Evolutionary conservation across 441 rosid genomes (phyloP).

Genomic region (Biscutella laevigata): DNA sequence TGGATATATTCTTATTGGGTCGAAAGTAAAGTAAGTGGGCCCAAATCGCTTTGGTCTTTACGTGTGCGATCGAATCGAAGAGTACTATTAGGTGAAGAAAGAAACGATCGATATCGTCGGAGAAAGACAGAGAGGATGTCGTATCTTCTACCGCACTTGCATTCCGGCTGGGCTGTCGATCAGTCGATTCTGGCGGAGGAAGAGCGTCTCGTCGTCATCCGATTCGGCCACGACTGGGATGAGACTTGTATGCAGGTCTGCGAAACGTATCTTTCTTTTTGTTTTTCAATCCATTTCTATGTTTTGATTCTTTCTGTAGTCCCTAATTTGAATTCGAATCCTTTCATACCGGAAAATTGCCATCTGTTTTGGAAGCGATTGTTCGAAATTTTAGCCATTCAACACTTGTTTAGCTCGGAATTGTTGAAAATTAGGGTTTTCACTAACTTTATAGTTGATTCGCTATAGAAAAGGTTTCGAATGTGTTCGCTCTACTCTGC

Average conservation of each 20-base stretch:
- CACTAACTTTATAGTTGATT: neutral
- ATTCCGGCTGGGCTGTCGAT: conserved; percentile 88
- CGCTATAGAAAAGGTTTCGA: neutral
- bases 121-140: conserved; percentile 36
- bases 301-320: neutral
- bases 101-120: conserved; percentile 1
- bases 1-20: neutral
- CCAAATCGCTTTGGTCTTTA: neutral
- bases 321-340: neutral
- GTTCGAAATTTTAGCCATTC: neutral
- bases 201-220: conserved; percentile 71
- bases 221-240: conserved; percentile 96
- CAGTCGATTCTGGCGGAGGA: conserved; percentile 81
- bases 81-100: neutral
- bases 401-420: neutral
- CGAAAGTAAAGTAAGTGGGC: neutral
- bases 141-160: conserved; percentile 75
- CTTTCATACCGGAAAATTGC: neutral
- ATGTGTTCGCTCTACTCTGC: neutral
- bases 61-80: neutral
- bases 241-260: conserved; percentile 87
- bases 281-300: neutral
- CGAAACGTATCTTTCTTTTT: neutral
- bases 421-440: neutral
- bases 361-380: neutral